Evolutionary conservation across 2,329 filamentous ascomycete species (phyloP), one percentile per base, ranked within the genome.

Genomic region (Dactylellina leptospora): DNA sequence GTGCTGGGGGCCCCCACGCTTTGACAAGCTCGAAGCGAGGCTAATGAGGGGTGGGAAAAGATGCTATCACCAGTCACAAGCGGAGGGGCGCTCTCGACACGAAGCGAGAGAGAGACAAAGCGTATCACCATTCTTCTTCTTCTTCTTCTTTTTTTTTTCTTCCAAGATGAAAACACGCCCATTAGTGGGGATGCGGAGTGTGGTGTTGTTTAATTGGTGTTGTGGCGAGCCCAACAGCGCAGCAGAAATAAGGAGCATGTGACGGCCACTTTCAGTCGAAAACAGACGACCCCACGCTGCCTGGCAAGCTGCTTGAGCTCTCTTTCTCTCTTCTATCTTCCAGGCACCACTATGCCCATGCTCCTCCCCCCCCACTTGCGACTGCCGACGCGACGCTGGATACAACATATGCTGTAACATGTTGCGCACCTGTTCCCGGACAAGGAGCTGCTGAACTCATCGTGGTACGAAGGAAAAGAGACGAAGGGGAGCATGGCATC

Each of bases 71-170:
- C 55, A 38, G 48, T 42, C 48, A 38, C 38, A 45, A 11, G 60
- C 30, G 50, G 28, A 48, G 60, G 50, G 50, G 50, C 40, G 40
- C 51, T 27, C 40, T 64, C 51, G 50, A 64, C 60, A 56, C 60
- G 60, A 64, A 64, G 9, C 33, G 60, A 64, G 60, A n/a, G n/a
- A n/a, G n/a, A 64, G 42, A 56, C 50, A 56, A 30, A 64, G 50
- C 60, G 60, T 48, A 63, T 55, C 48, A 47, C 25, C 27, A 13
- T 20, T 55, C 27, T 38, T 40, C 9, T 56, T 56, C 53, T 53
- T 27, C 53, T 48, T 33, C 22, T 48, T 40, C 10, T 13, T 50
- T 51, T 20, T 56, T 36, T 9, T 16, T 27, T 44, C 8, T 33
- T 18, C n/a, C n/a, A n/a, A n/a, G n/a, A n/a, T n/a, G n/a, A n/a